These are phyloP conservation scores for Polyplosphaeria fusca DNA, from an alignment of 495 filamentous ascomycete species.

Conservation along the genomic window DNA sequence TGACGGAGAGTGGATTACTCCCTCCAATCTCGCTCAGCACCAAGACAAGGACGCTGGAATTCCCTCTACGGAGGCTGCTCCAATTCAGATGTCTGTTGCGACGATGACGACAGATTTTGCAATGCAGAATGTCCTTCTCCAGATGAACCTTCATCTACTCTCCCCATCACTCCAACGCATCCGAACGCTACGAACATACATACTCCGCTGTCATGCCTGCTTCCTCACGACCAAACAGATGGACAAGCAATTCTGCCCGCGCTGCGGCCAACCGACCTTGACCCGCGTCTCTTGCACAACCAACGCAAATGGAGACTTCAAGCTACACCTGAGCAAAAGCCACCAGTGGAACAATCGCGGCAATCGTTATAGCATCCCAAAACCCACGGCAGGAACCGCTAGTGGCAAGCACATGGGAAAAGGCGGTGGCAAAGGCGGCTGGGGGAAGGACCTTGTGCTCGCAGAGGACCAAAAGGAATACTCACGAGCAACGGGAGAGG, in stretches of 20 bases:
- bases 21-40: conserved; percentile 82
- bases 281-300: conserved; percentile 84
- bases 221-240: conserved; percentile 82
- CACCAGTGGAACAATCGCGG: conserved; percentile 95
- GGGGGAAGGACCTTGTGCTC: conserved; percentile 78
- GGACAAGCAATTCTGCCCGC: conserved; percentile 87
- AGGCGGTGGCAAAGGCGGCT: conserved; percentile 82
- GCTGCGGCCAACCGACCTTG: conserved; percentile 83
- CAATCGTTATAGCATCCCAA: conserved; percentile 85
- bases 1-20: conserved; percentile 90
- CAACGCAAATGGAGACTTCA: conserved; percentile 73
- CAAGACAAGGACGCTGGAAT: conserved; percentile 62
- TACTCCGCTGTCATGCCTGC: conserved; percentile 92
- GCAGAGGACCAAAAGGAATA: conserved; percentile 98
- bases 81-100: conserved; percentile 71
- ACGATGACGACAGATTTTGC: conserved; percentile 92
- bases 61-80: conserved; percentile 48
- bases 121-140: conserved; percentile 91
- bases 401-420: conserved; percentile 60
- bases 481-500: conserved; percentile 56
- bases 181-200: conserved; percentile 74
- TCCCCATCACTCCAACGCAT: conserved; percentile 74
- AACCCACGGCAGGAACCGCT: conserved; percentile 75
- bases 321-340: conserved; percentile 86
- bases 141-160: conserved; percentile 90